Base-by-base conservation (phyloP, 2,329 filamentous ascomycete species). In the Pseudopithomyces chartarum region DNA sequence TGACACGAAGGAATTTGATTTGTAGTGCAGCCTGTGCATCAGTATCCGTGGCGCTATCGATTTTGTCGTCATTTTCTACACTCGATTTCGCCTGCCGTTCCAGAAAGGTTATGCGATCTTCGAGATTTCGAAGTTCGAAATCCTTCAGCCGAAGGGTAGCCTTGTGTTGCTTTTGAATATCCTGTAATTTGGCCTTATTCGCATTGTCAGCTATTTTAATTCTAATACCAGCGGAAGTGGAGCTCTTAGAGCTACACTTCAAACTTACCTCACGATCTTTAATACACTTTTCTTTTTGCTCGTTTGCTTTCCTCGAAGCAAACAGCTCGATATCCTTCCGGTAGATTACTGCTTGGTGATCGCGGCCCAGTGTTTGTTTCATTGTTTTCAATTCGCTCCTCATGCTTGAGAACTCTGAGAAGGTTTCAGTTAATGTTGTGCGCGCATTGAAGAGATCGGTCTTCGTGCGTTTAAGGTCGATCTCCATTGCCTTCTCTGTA, bases 271-370 rank as follows among this genome's bases (percentile, higher is more conserved):
- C 69, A 42, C 61, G 66, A 2, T 74, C 71, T 26, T 65, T 66
- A 49, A 74, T 68, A 43, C 62, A 58, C 54, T 60, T 69, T 50
- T 75, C 72, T 50, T 73, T 74, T 45, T 73, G 71, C 40, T 74
- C 71, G 55, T 69, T 73, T 17, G 63, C 67, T 55, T 75, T 75
- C 2, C 72, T 68, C 10, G 74, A 62, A 6, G 72, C 72, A 59
- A 75, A 75, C 15, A 75, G 58, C 48, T 75, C 72, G 44, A 75
- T 75, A 46, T 75, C 72, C 46, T 74, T 75, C 19, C 72, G 65
- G 46, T 75, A 75, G 49, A 73, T 55, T 40, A 69, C 56, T 12
- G 70, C 62, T 57, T 75, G 72, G 19, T 75, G 72, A 23, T 73
- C 66, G 2, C 67, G 66, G 22, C 62, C 69, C 23, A 73, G 56